Percentiles rank a stretch among this genome's conserved stretches.
Evolutionary conservation across 2,329 filamentous ascomycete species (phyloP).

Genomic region (Fusarium chuoi): DNA sequence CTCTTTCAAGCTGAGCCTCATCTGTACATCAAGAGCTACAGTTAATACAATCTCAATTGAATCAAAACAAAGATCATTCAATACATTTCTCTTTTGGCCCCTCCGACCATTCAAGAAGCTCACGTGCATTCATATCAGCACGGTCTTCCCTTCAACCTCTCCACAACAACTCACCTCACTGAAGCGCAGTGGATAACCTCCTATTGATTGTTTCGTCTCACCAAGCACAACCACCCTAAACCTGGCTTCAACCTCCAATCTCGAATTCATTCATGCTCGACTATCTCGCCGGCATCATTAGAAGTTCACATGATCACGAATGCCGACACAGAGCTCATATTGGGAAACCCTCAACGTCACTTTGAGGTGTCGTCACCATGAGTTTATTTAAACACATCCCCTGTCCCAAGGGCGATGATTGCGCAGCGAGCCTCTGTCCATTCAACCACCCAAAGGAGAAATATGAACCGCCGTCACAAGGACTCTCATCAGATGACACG

Average conservation of each 20-base stretch:
- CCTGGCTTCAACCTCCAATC: constrained; percentile 9
- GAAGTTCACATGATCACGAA: background rate
- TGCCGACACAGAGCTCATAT: background rate
- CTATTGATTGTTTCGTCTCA: background rate
- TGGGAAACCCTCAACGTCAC: background rate
- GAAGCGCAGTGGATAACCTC: constrained; percentile 13
- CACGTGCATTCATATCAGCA: constrained; percentile 1
- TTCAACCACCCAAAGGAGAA: constrained; percentile 58
- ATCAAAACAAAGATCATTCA: background rate
- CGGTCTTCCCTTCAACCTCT: background rate
- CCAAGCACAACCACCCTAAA: constrained; percentile 8
- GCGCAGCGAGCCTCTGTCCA: constrained; percentile 62
- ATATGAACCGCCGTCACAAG: constrained; percentile 4
- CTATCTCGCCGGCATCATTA: background rate
- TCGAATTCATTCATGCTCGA: background rate
- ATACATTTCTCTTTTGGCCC: background rate
- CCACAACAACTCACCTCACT: background rate
- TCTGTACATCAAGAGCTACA: background rate
- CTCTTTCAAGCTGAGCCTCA: constrained; percentile 16
- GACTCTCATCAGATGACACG: background rate
- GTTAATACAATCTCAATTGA: background rate
- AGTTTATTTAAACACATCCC: constrained; percentile 59
- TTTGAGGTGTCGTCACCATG: constrained; percentile 41
- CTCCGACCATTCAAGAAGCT: background rate
- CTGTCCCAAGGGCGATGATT: constrained; percentile 60